Percentiles rank a stretch among this genome's conserved stretches.
These are phyloP conservation scores for Apostasia shenzhenica DNA, from an alignment of 106 monocot species.

Conservation along the genomic window DNA sequence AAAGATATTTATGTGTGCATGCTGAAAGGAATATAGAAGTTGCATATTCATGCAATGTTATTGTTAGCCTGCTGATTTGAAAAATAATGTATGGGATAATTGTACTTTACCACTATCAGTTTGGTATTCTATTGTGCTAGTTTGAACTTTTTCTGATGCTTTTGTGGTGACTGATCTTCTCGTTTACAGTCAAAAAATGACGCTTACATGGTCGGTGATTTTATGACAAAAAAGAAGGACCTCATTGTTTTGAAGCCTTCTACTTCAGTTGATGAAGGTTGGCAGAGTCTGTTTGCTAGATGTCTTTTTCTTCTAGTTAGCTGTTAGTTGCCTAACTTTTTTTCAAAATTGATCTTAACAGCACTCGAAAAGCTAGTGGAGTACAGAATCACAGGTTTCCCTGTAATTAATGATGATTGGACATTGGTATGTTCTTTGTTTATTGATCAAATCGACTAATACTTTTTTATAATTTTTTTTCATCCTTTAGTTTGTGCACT, in stretches of 20 bases:
- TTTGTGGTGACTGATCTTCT: background rate
- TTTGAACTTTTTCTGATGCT: background rate
- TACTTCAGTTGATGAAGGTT: conserved; percentile 77
- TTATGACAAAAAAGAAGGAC: conserved; percentile 80
- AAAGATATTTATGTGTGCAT: too few species aligned
- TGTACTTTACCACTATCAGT: background rate
- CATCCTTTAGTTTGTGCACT: too few species aligned
- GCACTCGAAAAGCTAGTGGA: conserved; percentile 24
- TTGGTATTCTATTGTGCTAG: too few species aligned
- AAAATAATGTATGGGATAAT: background rate
- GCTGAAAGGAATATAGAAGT: too few species aligned
- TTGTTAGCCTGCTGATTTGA: background rate
- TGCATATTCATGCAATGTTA: background rate
- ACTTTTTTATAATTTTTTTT: too few species aligned
- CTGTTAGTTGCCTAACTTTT: background rate
- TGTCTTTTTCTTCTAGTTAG: conserved; percentile 8
- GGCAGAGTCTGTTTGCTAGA: background rate
- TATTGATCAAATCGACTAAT: too few species aligned
- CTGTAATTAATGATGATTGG: conserved; percentile 30
- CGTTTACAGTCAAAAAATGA: conserved; percentile 38
- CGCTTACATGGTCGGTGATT: conserved; percentile 66
- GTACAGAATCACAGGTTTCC: conserved; percentile 21
- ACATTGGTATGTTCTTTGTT: conserved; percentile 10
- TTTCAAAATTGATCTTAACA: conserved; percentile 6
- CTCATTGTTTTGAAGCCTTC: conserved; percentile 59